Evolutionary conservation across 805 yeast genomes (phyloP).

Genomic region (Saccharomycopsis sp.): DNA sequence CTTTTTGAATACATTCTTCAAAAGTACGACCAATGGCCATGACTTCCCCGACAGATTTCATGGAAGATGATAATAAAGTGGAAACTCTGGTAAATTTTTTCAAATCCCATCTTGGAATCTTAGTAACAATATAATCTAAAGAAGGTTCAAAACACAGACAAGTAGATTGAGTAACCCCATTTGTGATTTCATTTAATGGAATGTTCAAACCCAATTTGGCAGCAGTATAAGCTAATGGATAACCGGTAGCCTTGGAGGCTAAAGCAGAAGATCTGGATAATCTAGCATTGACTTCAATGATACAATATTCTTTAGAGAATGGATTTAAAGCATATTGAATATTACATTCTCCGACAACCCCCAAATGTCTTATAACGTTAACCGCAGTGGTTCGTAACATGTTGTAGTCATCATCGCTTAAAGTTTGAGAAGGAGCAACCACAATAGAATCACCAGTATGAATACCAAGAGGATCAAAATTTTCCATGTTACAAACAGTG

Average conservation of each 20-base stretch:
- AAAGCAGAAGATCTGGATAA: conserved; percentile 97
- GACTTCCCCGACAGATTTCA: conserved; percentile 99
- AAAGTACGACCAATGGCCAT: conserved; percentile 97
- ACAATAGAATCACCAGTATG: conserved; percentile 99
- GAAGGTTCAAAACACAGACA: conserved; percentile 98
- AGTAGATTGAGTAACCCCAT: conserved; percentile 88
- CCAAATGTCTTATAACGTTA: conserved; percentile 91
- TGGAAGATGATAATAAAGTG: conserved; percentile 75
- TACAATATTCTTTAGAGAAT: conserved; percentile 86
- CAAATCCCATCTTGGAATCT: conserved; percentile 98
- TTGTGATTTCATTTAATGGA: conserved; percentile 82
- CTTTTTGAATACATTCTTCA: conserved; percentile 97
- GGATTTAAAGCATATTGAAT: conserved; percentile 96
- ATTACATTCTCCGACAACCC: conserved; percentile 99
- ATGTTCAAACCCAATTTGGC: conserved; percentile 92
- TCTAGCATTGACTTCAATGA: conserved; percentile 97
- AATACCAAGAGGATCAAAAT: conserved; percentile 95
- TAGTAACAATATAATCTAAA: conserved; percentile 90
- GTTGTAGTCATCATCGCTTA: conserved; percentile 93
- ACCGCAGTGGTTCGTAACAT: conserved; percentile 98
- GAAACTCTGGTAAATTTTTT: conserved; percentile 92
- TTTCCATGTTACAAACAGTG: conserved; percentile 98
- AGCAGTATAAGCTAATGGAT: conserved; percentile 96
- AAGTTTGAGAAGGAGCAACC: conserved; percentile 96
- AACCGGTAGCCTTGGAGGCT: conserved; percentile 98